Conservation (phyloP, 768 basidiomycete genomes). For the Hortiboletus flavorubellus region DNA sequence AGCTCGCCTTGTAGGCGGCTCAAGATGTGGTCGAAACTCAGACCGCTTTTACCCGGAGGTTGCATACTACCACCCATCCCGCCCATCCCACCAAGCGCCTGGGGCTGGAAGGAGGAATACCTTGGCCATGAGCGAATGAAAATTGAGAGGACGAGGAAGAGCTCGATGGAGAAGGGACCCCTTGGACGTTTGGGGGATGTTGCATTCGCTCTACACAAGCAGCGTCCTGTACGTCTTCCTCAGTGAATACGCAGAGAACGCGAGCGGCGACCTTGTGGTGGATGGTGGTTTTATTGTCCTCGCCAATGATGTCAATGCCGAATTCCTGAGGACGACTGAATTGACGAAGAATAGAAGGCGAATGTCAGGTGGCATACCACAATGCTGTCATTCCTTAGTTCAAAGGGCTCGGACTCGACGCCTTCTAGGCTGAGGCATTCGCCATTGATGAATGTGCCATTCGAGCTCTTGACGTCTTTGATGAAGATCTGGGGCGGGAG, state of each 20-base stretch:
- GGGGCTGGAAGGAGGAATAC: constrained; percentile 43
- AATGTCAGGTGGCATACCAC: constrained; percentile 60
- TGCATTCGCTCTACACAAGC: constrained; percentile 69
- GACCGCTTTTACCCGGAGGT: constrained; percentile 75
- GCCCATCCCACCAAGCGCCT: constrained; percentile 66
- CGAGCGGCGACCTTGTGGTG: constrained; percentile 99
- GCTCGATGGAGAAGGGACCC: constrained; percentile 36
- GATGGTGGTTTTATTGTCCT: constrained; percentile 96
- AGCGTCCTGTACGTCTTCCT: constrained; percentile 79
- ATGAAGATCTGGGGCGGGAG: constrained; percentile 74
- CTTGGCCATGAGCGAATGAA: constrained; percentile 40
- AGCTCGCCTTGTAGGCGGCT: constrained; percentile 87
- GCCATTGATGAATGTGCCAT: constrained; percentile 97
- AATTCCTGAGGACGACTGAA: constrained; percentile 66
- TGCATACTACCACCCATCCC: constrained; percentile 73
- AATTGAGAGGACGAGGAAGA: constrained; percentile 32
- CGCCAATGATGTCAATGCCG: constrained; percentile 97
- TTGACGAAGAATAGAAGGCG: constrained; percentile 5
- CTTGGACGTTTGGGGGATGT: constrained; percentile 30
- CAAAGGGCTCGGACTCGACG: constrained; percentile 87
- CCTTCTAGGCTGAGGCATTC: constrained; percentile 89
- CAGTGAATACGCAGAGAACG: constrained; percentile 82
- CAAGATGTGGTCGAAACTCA: constrained; percentile 91
- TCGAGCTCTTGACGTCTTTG: constrained; percentile 97
- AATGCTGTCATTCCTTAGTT: constrained; percentile 92